Evolutionary conservation across 345 rosid genomes (phyloP).

Genomic region (Cardiospermum halicacabum): DNA sequence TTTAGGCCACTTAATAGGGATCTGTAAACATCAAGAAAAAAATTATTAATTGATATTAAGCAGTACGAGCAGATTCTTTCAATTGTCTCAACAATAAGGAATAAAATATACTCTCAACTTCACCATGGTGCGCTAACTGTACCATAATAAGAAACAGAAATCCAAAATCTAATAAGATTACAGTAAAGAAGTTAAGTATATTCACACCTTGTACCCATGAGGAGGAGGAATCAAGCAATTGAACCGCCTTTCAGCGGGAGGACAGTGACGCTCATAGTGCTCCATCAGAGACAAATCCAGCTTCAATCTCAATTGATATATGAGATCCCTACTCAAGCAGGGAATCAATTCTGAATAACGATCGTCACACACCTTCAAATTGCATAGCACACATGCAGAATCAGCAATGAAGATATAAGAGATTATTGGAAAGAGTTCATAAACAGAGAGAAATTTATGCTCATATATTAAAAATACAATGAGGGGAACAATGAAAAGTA

Average conservation of each 20-base stretch:
- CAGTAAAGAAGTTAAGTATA: conserved; percentile 3
- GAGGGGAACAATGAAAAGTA: neutral
- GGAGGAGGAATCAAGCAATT: conserved; percentile 99
- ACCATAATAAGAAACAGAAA: neutral
- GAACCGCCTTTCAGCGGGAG: conserved; percentile 83
- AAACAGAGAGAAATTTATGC: neutral
- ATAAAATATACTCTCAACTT: conserved; percentile 5
- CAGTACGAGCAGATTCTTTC: neutral
- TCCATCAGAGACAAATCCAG: conserved; percentile 92
- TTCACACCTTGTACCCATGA: conserved; percentile 74
- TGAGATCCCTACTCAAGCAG: conserved; percentile 83
- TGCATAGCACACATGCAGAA: conserved; percentile 6
- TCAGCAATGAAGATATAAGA: conserved; percentile 11
- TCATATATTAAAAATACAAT: neutral
- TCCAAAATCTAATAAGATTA: neutral
- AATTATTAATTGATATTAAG: neutral
- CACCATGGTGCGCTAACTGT: neutral
- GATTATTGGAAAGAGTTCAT: neutral
- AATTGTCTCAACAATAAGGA: neutral
- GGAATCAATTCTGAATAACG: conserved; percentile 94
- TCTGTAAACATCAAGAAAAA: conserved; percentile 32
- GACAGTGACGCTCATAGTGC: conserved; percentile 98
- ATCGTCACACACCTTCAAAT: conserved; percentile 87
- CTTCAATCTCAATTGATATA: conserved; percentile 94
- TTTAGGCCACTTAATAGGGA: conserved; percentile 98